Percentiles rank a stretch among this genome's conserved stretches.
phyloP scores from a whole-genome alignment of 352 stramenopile species.

The Elongisporangium senticosum region DNA sequence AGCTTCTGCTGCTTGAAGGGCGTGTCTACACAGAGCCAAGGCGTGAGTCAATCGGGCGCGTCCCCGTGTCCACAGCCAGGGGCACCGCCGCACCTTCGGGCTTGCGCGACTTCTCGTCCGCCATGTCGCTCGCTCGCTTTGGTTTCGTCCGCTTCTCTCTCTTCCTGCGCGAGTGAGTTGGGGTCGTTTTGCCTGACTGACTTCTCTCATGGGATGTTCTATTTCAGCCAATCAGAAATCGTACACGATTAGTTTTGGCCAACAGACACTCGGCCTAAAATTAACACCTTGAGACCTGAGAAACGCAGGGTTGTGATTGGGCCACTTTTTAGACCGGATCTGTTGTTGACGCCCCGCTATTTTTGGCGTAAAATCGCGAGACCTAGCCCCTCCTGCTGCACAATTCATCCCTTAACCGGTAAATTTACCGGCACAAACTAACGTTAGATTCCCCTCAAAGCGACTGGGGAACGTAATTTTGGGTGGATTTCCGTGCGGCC shows the following conservation, averaged over 20 bases:
- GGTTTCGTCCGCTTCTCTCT: conserved; percentile 1
- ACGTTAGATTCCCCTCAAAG: background rate
- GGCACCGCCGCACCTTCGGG: conserved; percentile 48
- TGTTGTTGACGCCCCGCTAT: background rate
- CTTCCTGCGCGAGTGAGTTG: background rate
- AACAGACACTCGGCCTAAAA: background rate
- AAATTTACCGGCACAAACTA: background rate
- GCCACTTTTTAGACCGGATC: background rate
- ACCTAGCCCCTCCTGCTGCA: background rate
- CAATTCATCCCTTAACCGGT: background rate
- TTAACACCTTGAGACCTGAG: background rate
- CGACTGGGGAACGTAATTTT: conserved; percentile 9
- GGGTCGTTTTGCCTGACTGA: conserved; percentile 2
- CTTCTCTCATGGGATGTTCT: conserved; percentile 18
- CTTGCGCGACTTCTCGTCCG: conserved; percentile 86
- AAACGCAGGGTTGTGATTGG: background rate
- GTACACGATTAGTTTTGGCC: background rate
- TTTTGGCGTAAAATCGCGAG: background rate
- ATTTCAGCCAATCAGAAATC: background rate
- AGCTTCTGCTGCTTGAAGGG: conserved; percentile 89
- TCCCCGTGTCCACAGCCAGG: background rate
- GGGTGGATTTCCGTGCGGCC: background rate
- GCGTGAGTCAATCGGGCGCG: background rate
- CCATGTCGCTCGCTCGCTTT: conserved; percentile 22
- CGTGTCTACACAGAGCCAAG: conserved; percentile 40